Base-by-base conservation (phyloP, 2,329 filamentous ascomycete species). In the Xylariaceae sp. region DNA sequence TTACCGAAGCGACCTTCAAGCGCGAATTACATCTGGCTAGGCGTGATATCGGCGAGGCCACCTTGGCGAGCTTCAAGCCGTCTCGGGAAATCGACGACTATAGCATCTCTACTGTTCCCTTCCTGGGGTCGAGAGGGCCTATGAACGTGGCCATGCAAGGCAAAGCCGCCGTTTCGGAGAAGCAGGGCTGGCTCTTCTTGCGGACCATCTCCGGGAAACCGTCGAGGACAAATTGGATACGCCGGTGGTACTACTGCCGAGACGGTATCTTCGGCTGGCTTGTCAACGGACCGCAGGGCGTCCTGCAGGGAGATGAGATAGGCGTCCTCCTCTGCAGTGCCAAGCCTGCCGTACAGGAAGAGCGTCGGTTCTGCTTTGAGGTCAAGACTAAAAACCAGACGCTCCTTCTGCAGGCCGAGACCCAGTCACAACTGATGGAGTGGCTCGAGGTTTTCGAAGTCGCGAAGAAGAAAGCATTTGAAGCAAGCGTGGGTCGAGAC, bases 241-340 rank as follows among this genome's bases (percentile, higher is more conserved):
- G 87, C 39, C 75, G 90, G 33, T 98, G 92, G 92, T 94, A 92
- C 53, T 96, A 94, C 57, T 82, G 94, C 47, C 89, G 90, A 44
- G 82, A 94, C 52, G 90, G 92, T 24, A 92, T 96, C 37, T 96
- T 98, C 58, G 92, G 92, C 15, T 96, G 88, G 78, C 70, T 98
- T 5, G 75, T 92, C 14, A 88, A 93, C 50, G 84, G 85, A 3
- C 67, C 77, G 1, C 78, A 89, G 38, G 90, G 88, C 21, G 92
- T 98, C 15, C 78, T 96, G 47, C 90, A 96, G 57, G 94, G 88
- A 29, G 92, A 98, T 51, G 88, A 94, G 61, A 94, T 94, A 40
- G 92, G 92, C 25, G 89, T 98, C 3, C 64, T 98, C 33, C 76
- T 98, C 24, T 98, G 92, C 63, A 94, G 86, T 51, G 83, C 92